Conservation (phyloP, 495 filamentous ascomycete genomes). For the Aspergillus homomorphus region DNA sequence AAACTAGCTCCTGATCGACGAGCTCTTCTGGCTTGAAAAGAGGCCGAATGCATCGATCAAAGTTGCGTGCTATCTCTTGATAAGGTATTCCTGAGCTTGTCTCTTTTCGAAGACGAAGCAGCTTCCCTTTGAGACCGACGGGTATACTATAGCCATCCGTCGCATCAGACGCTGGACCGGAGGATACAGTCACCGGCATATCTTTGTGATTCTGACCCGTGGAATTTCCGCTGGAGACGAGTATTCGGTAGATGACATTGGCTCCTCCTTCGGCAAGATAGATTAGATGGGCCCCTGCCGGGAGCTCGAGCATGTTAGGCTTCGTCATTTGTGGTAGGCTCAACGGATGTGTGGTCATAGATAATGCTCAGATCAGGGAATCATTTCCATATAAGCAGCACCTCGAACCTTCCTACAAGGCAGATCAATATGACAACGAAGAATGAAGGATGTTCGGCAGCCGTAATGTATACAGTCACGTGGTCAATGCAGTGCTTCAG, state of each 20-base stretch:
- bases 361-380: constrained; percentile 12
- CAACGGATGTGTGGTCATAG: constrained; percentile 8
- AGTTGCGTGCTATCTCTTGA: constrained; percentile 54
- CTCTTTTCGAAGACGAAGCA: constrained; percentile 66
- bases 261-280: constrained; percentile 68
- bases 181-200: not conserved
- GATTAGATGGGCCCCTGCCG: constrained; percentile 38
- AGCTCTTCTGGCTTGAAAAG: constrained; percentile 57
- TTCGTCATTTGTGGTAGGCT: constrained; percentile 37
- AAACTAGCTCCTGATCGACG: constrained; percentile 57
- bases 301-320: constrained; percentile 38
- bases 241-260: constrained; percentile 65
- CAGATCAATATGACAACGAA: constrained; percentile 8
- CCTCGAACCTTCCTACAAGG: constrained; percentile 8
- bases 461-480: constrained; percentile 6
- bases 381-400: constrained; percentile 22
- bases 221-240: constrained; percentile 25
- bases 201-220: constrained; percentile 12
- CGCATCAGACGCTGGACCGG: not conserved
- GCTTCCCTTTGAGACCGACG: constrained; percentile 40
- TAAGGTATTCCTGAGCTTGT: constrained; percentile 53
- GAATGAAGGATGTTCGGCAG: not conserved
- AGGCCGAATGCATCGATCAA: constrained; percentile 54
- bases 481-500: not conserved
- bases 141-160: constrained; percentile 22